These are phyloP conservation scores for Diaporthe citriasiana DNA, from an alignment of 2,329 filamentous ascomycete species.

Conservation along the genomic window DNA sequence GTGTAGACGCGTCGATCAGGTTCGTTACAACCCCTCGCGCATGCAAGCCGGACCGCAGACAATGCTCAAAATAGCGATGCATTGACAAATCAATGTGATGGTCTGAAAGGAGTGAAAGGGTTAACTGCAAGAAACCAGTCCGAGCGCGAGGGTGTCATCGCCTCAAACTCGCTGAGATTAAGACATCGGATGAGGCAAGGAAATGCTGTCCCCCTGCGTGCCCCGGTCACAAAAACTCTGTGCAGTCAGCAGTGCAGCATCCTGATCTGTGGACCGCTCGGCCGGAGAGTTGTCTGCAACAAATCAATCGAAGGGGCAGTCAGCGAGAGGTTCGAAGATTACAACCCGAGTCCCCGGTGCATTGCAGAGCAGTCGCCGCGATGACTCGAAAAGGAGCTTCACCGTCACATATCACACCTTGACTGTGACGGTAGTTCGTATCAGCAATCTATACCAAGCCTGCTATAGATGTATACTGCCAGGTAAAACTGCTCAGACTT, in stretches of 20 bases:
- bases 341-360: conserved; percentile 8
- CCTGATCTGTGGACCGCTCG: conserved; percentile 17
- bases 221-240: background rate
- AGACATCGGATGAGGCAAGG: conserved; percentile 29
- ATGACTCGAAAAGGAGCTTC: conserved; percentile 33
- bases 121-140: conserved; percentile 11
- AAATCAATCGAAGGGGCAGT: background rate
- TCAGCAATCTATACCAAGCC: conserved; percentile 27
- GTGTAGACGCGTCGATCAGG: conserved; percentile 17
- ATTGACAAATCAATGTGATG: conserved; percentile 16
- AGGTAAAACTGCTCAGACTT: conserved; percentile 14
- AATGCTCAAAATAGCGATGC: conserved; percentile 26
- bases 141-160: conserved; percentile 29
- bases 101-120: background rate
- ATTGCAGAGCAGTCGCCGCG: conserved; percentile 21
- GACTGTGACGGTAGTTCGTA: conserved; percentile 34
- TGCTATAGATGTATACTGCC: conserved; percentile 20
- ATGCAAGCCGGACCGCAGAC: background rate
- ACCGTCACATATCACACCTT: conserved; percentile 36
- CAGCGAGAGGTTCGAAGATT: conserved; percentile 1
- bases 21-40: conserved; percentile 18
- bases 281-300: conserved; percentile 28
- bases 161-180: conserved; percentile 23
- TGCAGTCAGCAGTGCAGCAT: conserved; percentile 2
- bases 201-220: background rate